Conservation (phyloP, 768 basidiomycete genomes). For the Auricularia sp. region DNA sequence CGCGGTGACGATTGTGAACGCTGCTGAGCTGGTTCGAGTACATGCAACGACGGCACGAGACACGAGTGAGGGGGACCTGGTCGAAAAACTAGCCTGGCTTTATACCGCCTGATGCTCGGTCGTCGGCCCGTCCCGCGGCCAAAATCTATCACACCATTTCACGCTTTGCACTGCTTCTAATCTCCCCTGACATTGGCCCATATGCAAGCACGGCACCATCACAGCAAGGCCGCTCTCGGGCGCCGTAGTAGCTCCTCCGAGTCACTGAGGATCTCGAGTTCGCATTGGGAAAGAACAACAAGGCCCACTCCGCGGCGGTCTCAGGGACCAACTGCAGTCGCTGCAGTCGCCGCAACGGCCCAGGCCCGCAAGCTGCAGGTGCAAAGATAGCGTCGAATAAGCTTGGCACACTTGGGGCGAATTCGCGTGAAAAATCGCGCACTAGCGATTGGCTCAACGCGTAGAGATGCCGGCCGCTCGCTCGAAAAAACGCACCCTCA, state of each 20-base stretch:
- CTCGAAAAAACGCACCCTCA: not conserved
- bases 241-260: not conserved
- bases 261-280: not conserved
- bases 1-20: constrained; percentile 81
- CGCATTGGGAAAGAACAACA: not conserved
- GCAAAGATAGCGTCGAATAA: not conserved
- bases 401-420: not conserved
- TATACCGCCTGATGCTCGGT: not conserved
- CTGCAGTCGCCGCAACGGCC: not conserved
- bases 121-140: not conserved
- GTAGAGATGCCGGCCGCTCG: not conserved
- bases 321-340: not conserved
- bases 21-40: constrained; percentile 83
- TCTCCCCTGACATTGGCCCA: not conserved
- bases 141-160: constrained; percentile 1
- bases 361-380: not conserved
- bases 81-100: not conserved
- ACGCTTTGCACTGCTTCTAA: not conserved
- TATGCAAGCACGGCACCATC: not conserved
- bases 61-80: not conserved
- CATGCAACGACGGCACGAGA: not conserved
- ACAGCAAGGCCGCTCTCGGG: too few relatives aligned
- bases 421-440: not conserved
- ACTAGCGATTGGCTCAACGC: not conserved
- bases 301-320: not conserved